Evolutionary conservation across 768 basidiomycete genomes (phyloP), one percentile per base, ranked within the genome.

Genomic region (Calvatia gigantea): DNA sequence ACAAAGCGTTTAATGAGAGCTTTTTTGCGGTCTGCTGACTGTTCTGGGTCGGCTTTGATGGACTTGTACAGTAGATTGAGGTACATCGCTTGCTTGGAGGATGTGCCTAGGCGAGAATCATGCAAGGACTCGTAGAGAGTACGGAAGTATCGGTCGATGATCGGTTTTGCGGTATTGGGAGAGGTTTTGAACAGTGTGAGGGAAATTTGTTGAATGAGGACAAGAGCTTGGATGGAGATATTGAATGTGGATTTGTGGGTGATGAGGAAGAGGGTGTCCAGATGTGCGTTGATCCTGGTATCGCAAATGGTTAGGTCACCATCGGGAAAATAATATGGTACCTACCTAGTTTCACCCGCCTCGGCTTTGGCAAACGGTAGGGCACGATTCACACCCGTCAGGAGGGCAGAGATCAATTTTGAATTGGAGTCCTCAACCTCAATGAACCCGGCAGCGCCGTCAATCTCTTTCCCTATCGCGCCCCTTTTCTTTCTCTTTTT

Each of bases 161-260:
- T 76, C 1, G 81, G 73, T 58, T 77, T 79, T 23, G 67, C 62
- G 6, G 77, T 63, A 1, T 76, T 65, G 14, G 73, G 62, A 2
- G 71, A 62, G 1, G 74, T 59, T 17, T 76, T 61, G 0, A 75
- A 66, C 6, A 86, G 75, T 0, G 85, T 78, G 0, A 81, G 72
- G 14, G 83, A 74, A 35, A 98, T 89, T 62, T 92, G 94, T 65
- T 89, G 89, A 56, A 98, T 89, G 5, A 98, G 80, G 35, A 89
- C 80, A 1, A 98, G 83, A 0, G 95, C 91, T 67, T 96, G 96
- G 3, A 98, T 81, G 8, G 93, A 93, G 64, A 94, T 94, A 68
- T 96, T 97, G 83, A 99, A 99, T 0, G 94, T 97, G 6, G 93
- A 94, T 6, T 83, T 89, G 70, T 98, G 96, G 2, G 94, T 95